Evolutionary conservation across 2,329 filamentous ascomycete genomes (phyloP), one percentile per base, ranked within the genome.

Genomic region (Trichophyton rubrum): DNA sequence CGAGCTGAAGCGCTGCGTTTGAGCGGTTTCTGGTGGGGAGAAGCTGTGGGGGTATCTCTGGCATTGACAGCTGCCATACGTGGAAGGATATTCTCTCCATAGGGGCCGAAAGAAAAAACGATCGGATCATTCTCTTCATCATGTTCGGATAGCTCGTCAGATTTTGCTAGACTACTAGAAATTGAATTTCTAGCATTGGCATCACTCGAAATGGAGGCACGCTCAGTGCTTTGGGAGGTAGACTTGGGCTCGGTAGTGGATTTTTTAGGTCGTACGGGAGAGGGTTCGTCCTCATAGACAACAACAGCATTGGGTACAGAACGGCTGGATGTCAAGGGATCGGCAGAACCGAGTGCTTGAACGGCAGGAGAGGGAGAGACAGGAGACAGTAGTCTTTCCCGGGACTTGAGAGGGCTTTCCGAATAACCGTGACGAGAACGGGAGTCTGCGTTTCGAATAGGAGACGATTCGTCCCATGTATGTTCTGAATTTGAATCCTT

Each of bases 51-150:
- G 6, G 88, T 89, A 56, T 78, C 74, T 49, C 77, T 79, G 3
- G 88, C 81, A 57, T 80, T 82, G 76, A 96, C 87, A 1, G 88
- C 89, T 22, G 89, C 88, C 72, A 96, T 82, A 27, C 89, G 85
- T 63, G 84, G 83, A n/a, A 92, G 84, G 41, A 96, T 80, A 70
- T 96, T 89, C 59, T 88, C 88, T 47, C 90, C 90, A 69, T 89
- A 95, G 0, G 90, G 90, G 15, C 90, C 91, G 66, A 96, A 96
- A 0, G 91, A 96, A 73, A 93, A 89, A 17, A 96, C 79, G 60
- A 96, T 85, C 2, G 91, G 91, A 67, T 97, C 93, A 65, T 96
- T 96, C 74, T 97, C 92, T 76, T 96, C 91, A 67, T 92, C 87
- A 0, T 88, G 86, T 64, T 95, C 85, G 58, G 89, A 86, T 59